Conservation (phyloP, 2,329 filamentous ascomycete species). For the Paracoccidioides brasiliensis region DNA sequence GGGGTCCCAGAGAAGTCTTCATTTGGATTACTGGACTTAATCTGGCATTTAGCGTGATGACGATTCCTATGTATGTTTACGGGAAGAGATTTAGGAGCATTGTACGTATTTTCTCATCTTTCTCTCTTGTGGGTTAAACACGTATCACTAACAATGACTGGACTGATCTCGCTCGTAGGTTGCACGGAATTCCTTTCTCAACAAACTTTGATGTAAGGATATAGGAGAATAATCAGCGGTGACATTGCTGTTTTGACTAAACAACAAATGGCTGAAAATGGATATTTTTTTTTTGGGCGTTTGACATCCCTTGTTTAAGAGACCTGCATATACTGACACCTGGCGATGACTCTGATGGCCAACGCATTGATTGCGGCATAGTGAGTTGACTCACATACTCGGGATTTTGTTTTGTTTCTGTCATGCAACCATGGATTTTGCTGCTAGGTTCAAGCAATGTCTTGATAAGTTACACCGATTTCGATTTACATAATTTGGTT, state of each 20-base stretch:
- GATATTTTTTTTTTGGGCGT: neutral
- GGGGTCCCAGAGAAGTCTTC: conserved; percentile 16
- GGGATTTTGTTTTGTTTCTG: neutral
- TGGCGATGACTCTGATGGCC: no score
- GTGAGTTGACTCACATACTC: no score
- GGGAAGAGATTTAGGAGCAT: conserved; percentile 21
- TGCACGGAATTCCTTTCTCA: neutral
- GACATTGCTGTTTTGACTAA: neutral
- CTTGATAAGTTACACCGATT: neutral
- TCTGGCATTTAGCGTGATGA: conserved; percentile 10
- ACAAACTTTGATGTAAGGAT: neutral
- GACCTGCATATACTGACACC: no score
- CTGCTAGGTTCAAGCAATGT: neutral
- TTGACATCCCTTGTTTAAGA: no score
- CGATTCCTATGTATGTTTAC: conserved; percentile 18
- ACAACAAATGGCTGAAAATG: neutral
- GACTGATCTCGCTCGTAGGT: neutral
- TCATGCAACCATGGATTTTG: neutral
- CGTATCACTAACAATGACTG: neutral
- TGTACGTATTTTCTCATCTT: conserved; percentile 9
- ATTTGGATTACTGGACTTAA: conserved; percentile 5
- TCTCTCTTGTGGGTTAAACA: no score
- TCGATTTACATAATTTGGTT: neutral
- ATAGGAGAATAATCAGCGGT: neutral
- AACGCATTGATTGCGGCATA: no score